A percentile compares a stretch with the other conserved stretches of the same genome.
Evolutionary conservation across 2,329 filamentous ascomycete genomes (phyloP).

Genomic region (Lomentospora prolificans): DNA sequence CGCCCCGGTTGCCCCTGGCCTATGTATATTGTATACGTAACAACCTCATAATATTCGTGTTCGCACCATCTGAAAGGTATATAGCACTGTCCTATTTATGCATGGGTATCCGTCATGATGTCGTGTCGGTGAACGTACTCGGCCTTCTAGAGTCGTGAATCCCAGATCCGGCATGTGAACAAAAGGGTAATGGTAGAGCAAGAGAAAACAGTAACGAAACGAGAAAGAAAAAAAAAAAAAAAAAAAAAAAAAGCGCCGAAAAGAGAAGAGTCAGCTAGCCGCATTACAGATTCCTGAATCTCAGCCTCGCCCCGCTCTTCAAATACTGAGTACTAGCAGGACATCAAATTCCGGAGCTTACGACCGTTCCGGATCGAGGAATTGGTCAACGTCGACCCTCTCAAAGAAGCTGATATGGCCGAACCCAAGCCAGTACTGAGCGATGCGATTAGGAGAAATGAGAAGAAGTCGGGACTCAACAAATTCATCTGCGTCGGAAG

Average conservation of each 20-base stretch:
- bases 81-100: constrained; percentile 2
- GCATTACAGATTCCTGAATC: too few species aligned
- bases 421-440: constrained; percentile 68
- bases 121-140: not conserved
- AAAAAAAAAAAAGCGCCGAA: not conserved
- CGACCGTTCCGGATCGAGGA: constrained; percentile 21
- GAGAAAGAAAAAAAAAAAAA: not conserved
- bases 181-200: not conserved
- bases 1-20: not conserved
- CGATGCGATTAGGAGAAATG: constrained; percentile 65
- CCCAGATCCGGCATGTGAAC: not conserved
- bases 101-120: not conserved
- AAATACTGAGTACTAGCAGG: too few species aligned
- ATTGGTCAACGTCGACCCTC: constrained; percentile 48
- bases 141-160: not conserved
- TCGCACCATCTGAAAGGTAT: not conserved
- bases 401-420: constrained; percentile 52
- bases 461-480: constrained; percentile 70
- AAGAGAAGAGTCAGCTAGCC: too few species aligned
- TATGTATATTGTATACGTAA: not conserved
- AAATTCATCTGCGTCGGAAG: constrained; percentile 49
- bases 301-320: too few species aligned
- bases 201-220: not conserved
- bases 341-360: not conserved
- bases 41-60: not conserved